phyloP scores from a whole-genome alignment of 208 protist genomes.

The Eutreptiella sp. region DNA sequence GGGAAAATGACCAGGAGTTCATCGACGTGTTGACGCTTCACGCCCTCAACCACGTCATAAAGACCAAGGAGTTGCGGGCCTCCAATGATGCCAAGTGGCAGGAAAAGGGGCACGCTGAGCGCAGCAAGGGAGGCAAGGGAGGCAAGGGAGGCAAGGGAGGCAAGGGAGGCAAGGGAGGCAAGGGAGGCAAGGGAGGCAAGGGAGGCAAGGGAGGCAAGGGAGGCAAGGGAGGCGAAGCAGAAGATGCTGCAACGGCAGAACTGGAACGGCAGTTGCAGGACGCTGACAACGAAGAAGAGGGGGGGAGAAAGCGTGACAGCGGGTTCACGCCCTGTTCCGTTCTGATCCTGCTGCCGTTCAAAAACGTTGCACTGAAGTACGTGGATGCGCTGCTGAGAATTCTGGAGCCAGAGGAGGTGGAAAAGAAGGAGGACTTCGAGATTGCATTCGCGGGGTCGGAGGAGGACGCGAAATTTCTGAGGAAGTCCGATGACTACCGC shows the following conservation, averaged over 20 bases:
- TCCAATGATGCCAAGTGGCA: background rate
- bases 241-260: conserved; percentile 46
- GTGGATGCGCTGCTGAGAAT: conserved; percentile 69
- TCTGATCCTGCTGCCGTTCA: conserved; percentile 83
- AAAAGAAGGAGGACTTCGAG: conserved; percentile 65
- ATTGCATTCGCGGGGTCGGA: conserved; percentile 75
- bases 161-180: background rate
- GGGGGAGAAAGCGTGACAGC: conserved; percentile 58
- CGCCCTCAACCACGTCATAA: conserved; percentile 43
- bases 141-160: background rate
- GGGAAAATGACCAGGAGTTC: conserved; percentile 34
- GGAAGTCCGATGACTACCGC: conserved; percentile 76
- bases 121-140: background rate
- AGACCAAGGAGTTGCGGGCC: conserved; percentile 9
- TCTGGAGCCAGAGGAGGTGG: conserved; percentile 53
- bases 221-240: conserved; percentile 27
- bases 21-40: conserved; percentile 36
- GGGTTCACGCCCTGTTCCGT: conserved; percentile 85
- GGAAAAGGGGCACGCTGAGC: conserved; percentile 22
- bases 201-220: background rate
- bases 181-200: background rate
- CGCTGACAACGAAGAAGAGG: background rate
- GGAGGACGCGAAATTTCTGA: conserved; percentile 65
- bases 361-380: conserved; percentile 77
- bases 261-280: conserved; percentile 21